Base-by-base conservation (phyloP, 2,329 filamentous ascomycete species). In the Fusarium beomiforme region DNA sequence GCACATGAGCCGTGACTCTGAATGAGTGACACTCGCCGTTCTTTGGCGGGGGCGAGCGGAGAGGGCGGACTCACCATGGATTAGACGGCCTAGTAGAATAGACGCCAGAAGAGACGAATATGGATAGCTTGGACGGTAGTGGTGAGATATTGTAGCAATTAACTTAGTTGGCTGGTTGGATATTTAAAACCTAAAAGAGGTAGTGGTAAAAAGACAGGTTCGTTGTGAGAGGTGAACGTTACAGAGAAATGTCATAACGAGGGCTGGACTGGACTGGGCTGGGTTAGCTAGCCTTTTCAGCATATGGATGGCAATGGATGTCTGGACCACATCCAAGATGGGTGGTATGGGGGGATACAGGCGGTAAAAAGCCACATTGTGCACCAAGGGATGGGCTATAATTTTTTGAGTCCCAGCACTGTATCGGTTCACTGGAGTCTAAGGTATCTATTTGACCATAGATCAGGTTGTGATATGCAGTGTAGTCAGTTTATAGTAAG, bases 61-160 rank as follows among this genome's bases (percentile, higher is more conserved):
- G 51, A 37, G 60, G 39, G 58, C 59, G 61, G 24, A 53, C 72
- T 74, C 66, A 74, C 72, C 71, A 72, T 74, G 58, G 70, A 56
- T 64, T 36, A 37, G 26, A 41, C 34, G 19, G 34, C 36, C 16
- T 55, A 24, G 54, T 63, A 68, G 21, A 33, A 71, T 41, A 43
- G 55, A 54, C 64, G 50, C 64, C 50, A 49, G 42, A 24, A 57
- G 29, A 53, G 55, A 53, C 54, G 47, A 64, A 36, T 39, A 29
- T 43, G 29, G 36, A 63, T 58, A 63, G 64, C n/a, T 51, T 33
- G n/a, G 23, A 21, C 19, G 34, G 44, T 46, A 51, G 68, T 58
- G 58, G 58, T 56, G 63, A 60, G 39, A 50, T n/a, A 24, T 26
- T 29, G 23, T n/a, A 53, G 21, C 54, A 33, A 43, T 8, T 51